Evolutionary conservation across 352 stramenopile genomes (phyloP).

Genomic region (Globisporangium radiosum): DNA sequence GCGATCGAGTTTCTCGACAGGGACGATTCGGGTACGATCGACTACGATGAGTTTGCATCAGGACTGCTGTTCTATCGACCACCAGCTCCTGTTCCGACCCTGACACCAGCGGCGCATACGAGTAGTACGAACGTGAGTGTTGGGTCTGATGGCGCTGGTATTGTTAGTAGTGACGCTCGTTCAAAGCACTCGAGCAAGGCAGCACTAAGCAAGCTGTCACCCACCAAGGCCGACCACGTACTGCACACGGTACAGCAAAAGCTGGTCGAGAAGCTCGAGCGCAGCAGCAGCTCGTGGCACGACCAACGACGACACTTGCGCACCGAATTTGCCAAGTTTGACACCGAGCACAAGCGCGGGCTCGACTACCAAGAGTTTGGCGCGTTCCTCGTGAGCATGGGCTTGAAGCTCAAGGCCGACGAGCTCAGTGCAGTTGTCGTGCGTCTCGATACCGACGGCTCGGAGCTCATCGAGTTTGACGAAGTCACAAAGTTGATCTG

Average conservation of each 20-base stretch:
- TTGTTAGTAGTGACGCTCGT: too few species aligned
- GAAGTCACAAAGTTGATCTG: slow-evolving; percentile 26
- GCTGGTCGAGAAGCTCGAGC: slow-evolving; percentile 19
- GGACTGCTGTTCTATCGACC: slow-evolving; percentile 62
- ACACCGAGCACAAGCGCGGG: slow-evolving; percentile 34
- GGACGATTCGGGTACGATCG: slow-evolving; percentile 56
- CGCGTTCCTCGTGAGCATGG: slow-evolving; percentile 43
- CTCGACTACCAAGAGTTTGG: slow-evolving; percentile 62
- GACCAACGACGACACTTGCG: slow-evolving; percentile 17
- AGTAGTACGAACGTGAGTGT: neutral
- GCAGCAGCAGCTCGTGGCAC: neutral
- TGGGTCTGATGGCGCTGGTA: too few species aligned
- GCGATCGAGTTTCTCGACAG: slow-evolving; percentile 50
- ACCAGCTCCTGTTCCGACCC: slow-evolving; percentile 3
- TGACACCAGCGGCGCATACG: too few species aligned
- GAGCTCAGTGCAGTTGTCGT: slow-evolving; percentile 33
- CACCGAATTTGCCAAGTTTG: slow-evolving; percentile 42
- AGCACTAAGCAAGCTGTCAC: slow-evolving; percentile 1
- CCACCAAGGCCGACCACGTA: slow-evolving; percentile 17
- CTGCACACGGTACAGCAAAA: slow-evolving; percentile 18
- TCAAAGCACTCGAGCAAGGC: too few species aligned
- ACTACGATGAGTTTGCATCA: slow-evolving; percentile 68
- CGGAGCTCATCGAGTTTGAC: slow-evolving; percentile 37
- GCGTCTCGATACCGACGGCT: slow-evolving; percentile 35
- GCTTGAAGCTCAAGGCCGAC: slow-evolving; percentile 40